A percentile compares a stretch with the other conserved stretches of the same genome.
phyloP scores from a whole-genome alignment of 345 rosid genomes.

The Boechera stricta region DNA sequence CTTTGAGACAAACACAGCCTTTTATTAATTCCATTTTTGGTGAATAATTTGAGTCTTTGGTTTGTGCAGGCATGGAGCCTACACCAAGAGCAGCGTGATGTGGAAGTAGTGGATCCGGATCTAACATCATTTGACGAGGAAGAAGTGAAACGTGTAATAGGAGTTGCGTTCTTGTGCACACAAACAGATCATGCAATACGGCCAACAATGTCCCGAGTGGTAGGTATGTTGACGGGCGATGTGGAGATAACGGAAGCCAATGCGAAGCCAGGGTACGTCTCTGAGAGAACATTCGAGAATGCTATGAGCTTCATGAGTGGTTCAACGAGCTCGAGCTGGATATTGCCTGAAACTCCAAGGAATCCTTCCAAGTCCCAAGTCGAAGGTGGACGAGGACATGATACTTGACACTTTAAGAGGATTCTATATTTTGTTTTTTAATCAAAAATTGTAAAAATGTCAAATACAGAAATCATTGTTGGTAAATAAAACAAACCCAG shows the following conservation, averaged over 20 bases:
- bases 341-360: slow-evolving; percentile 40
- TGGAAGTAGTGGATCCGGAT: slow-evolving; percentile 51
- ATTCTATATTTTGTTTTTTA: neutral
- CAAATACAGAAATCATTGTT: neutral
- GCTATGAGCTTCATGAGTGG: slow-evolving; percentile 52
- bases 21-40: neutral
- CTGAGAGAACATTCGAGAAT: slow-evolving; percentile 63
- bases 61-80: slow-evolving; percentile 61
- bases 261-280: slow-evolving; percentile 61
- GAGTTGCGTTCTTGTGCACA: slow-evolving; percentile 57
- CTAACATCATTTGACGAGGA: slow-evolving; percentile 46
- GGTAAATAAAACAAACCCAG: neutral
- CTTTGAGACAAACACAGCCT: neutral
- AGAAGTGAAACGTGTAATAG: slow-evolving; percentile 53
- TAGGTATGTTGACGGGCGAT: slow-evolving; percentile 57
- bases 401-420: neutral
- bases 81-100: slow-evolving; percentile 50
- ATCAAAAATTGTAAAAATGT: neutral
- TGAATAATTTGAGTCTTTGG: neutral
- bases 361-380: slow-evolving; percentile 32
- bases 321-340: slow-evolving; percentile 40
- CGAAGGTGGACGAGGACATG: neutral
- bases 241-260: slow-evolving; percentile 52
- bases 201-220: slow-evolving; percentile 57
- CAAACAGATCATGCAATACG: slow-evolving; percentile 47